These are phyloP conservation scores for Colletotrichum sublineola DNA, from an alignment of 2,329 filamentous ascomycete genomes.

Conservation along the genomic window DNA sequence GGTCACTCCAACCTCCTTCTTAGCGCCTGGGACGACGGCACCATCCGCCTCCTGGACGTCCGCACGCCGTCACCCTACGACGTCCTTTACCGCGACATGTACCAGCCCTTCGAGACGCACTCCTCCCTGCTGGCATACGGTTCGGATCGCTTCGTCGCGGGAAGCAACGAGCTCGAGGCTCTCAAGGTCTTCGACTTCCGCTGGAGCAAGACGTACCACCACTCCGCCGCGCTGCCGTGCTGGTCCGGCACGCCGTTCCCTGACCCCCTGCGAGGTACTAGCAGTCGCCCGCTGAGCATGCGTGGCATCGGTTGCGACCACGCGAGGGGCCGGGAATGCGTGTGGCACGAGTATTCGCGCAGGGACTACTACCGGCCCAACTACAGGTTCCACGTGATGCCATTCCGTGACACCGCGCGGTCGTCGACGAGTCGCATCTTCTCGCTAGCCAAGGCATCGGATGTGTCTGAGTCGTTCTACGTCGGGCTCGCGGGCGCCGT, in stretches of 20 bases:
- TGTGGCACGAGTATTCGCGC: constrained; percentile 62
- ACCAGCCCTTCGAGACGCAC: constrained; percentile 60
- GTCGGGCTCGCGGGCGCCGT: constrained; percentile 63
- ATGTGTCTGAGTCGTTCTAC: constrained; percentile 63
- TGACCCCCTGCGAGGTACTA: constrained; percentile 47
- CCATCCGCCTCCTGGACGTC: constrained; percentile 57
- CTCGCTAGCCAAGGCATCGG: constrained; percentile 62
- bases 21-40: constrained; percentile 67
- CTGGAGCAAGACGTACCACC: constrained; percentile 62
- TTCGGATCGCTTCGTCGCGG: constrained; percentile 64
- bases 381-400: constrained; percentile 58
- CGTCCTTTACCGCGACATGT: constrained; percentile 65
- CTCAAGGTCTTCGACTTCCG: constrained; percentile 69
- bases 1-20: constrained; percentile 59
- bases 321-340: constrained; percentile 52
- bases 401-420: constrained; percentile 44
- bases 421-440: constrained; percentile 54
- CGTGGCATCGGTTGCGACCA: constrained; percentile 52
- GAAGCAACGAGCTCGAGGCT: constrained; percentile 58
- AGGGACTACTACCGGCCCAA: constrained; percentile 63
- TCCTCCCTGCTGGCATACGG: constrained; percentile 65
- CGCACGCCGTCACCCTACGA: constrained; percentile 63
- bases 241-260: constrained; percentile 53
- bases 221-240: constrained; percentile 64
- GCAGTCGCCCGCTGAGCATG: constrained; percentile 39